A percentile compares a stretch with the other conserved stretches of the same genome.
Conservation (phyloP, 2,329 filamentous ascomycete genomes). For the Claviceps sp. region DNA sequence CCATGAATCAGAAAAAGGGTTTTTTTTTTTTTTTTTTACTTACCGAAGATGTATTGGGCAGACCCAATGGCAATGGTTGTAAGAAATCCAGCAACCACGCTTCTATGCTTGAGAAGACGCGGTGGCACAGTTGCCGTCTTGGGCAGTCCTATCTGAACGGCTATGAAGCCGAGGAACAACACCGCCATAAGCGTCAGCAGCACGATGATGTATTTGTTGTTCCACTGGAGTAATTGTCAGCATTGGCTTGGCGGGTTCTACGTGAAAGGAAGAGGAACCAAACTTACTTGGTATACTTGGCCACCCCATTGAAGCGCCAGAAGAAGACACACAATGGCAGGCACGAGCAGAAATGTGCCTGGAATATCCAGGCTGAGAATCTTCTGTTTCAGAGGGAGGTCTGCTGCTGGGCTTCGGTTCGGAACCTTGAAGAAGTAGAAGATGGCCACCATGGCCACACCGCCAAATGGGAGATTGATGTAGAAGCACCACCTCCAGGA, state of each 20-base stretch:
- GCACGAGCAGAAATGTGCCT: not conserved
- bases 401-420: not conserved
- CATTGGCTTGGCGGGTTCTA: slow-evolving; percentile 6
- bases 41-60: not conserved
- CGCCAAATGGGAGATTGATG: slow-evolving; percentile 25
- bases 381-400: not conserved
- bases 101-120: slow-evolving; percentile 25
- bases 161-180: slow-evolving; percentile 26
- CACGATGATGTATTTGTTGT: not conserved
- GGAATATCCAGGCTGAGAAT: not conserved
- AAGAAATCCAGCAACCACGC: slow-evolving; percentile 21
- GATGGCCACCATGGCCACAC: slow-evolving; percentile 21
- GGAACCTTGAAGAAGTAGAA: slow-evolving; percentile 23
- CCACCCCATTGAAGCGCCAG: slow-evolving; percentile 35
- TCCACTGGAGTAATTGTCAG: not conserved
- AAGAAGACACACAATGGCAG: slow-evolving; percentile 23
- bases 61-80: slow-evolving; percentile 1
- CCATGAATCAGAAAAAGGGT: too few species aligned
- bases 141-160: slow-evolving; percentile 20
- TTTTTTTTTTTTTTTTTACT: too few species aligned
- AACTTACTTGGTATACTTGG: slow-evolving; percentile 15
- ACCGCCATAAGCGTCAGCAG: slow-evolving; percentile 27
- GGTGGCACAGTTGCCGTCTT: slow-evolving; percentile 25
- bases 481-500: slow-evolving; percentile 28
- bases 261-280: not conserved